Conservation (phyloP, 768 basidiomycete genomes). For the Tephrocybe rancida region DNA sequence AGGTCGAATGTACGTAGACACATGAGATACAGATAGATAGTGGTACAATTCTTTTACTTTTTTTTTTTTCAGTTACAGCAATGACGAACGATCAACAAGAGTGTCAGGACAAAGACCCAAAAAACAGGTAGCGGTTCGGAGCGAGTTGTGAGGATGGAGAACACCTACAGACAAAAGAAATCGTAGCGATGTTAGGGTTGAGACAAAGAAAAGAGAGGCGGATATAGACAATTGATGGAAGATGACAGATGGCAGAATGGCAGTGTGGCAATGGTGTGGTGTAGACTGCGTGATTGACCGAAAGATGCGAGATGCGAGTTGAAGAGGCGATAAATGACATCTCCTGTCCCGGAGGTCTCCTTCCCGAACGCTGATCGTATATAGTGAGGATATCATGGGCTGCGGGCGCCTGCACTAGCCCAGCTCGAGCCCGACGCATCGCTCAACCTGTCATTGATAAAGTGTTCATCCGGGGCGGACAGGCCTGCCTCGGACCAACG, state of each 20-base stretch:
- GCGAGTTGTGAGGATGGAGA: neutral
- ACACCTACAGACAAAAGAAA: no score
- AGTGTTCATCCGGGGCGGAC: conserved; percentile 3
- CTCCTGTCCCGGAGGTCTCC: neutral
- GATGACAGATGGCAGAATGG: neutral
- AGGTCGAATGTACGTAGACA: no score
- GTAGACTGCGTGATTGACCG: neutral
- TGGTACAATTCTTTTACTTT: conserved; percentile 8
- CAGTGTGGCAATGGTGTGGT: neutral
- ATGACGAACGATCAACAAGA: neutral
- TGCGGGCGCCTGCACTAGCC: conserved; percentile 19
- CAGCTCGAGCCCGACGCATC: conserved; percentile 22
- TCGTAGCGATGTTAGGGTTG: neutral
- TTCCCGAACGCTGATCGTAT: neutral
- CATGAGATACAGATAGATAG: neutral
- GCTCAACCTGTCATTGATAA: conserved; percentile 11
- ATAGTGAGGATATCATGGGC: neutral
- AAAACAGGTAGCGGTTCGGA: neutral
- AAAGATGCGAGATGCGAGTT: neutral
- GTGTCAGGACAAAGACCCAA: neutral
- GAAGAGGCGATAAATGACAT: neutral
- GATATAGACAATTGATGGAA: neutral
- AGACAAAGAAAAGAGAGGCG: neutral
- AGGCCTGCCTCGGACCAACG: conserved; percentile 10
- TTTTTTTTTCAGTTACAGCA: conserved; percentile 9